Evolutionary conservation across 1,139 yeast species (phyloP).

Genomic region (Entelexis paramagnoliae): DNA sequence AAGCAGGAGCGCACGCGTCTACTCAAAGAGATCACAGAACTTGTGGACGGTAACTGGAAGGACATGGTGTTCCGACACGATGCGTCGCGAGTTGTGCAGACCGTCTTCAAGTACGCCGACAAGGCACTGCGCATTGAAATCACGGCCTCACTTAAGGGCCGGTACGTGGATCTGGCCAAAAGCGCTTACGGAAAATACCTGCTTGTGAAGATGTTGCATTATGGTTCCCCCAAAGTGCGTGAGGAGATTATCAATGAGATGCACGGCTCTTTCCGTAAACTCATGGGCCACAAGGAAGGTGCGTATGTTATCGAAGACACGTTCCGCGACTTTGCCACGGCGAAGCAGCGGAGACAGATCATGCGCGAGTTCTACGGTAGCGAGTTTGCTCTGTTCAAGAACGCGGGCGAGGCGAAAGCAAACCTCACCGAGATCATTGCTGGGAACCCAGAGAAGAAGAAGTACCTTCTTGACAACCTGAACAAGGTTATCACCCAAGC

Average conservation of each 20-base stretch:
- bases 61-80: slow-evolving; percentile 92
- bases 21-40: slow-evolving; percentile 75
- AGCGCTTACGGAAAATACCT: slow-evolving; percentile 90
- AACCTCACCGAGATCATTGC: slow-evolving; percentile 55
- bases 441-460: slow-evolving; percentile 74
- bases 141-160: slow-evolving; percentile 60
- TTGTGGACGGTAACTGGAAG: slow-evolving; percentile 39
- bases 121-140: slow-evolving; percentile 70
- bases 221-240: slow-evolving; percentile 76
- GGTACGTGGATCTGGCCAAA: slow-evolving; percentile 73
- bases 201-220: slow-evolving; percentile 78
- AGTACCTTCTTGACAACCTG: slow-evolving; percentile 63
- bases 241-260: slow-evolving; percentile 67
- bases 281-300: slow-evolving; percentile 96
- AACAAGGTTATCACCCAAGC: slow-evolving; percentile 79
- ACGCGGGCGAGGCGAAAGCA: slow-evolving; percentile 52
- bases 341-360: slow-evolving; percentile 81
- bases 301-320: slow-evolving; percentile 97
- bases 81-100: slow-evolving; percentile 92
- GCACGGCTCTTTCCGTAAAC: slow-evolving; percentile 80
- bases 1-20: slow-evolving; percentile 67
- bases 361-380: slow-evolving; percentile 95
- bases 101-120: slow-evolving; percentile 74
- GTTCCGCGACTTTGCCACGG: slow-evolving; percentile 71
- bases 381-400: slow-evolving; percentile 86